Evolutionary conservation across 257 asterid genomes (phyloP).

Genomic region (Nemophila menziesii): DNA sequence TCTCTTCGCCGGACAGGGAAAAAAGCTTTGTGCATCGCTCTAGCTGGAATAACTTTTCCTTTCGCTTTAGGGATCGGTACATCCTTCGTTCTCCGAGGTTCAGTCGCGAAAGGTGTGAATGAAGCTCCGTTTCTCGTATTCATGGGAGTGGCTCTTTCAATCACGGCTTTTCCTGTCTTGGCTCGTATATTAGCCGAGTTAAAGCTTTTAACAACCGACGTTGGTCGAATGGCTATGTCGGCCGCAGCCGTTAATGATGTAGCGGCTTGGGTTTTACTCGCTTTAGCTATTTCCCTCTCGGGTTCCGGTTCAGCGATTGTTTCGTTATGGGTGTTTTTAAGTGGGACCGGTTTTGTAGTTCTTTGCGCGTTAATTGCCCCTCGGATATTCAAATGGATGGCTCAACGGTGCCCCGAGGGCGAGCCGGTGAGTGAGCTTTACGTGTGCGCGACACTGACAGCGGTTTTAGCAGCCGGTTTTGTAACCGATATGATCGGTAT

Average conservation of each 20-base stretch:
- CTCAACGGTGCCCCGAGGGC: conserved; percentile 18
- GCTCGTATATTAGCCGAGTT: conserved; percentile 28
- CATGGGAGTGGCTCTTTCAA: conserved; percentile 30
- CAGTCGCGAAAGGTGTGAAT: conserved; percentile 15
- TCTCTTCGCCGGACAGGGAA: conserved; percentile 23
- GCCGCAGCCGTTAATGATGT: conserved; percentile 25
- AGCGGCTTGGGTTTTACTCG: conserved; percentile 27
- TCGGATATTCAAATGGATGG: conserved; percentile 25
- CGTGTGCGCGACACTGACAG: conserved; percentile 16
- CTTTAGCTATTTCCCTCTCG: conserved; percentile 19
- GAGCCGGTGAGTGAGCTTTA: conserved; percentile 23
- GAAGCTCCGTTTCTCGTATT: conserved; percentile 17
- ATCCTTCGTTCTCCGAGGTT: conserved; percentile 16
- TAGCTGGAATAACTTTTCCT: conserved; percentile 18
- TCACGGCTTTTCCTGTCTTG: conserved; percentile 31
- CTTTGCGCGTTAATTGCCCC: conserved; percentile 10
- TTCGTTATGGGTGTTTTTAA: conserved; percentile 23
- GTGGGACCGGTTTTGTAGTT: conserved; percentile 16
- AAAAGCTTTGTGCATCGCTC: conserved; percentile 22
- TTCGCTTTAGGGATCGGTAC: conserved; percentile 21
- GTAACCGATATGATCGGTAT: conserved; percentile 26
- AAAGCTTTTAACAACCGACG: conserved; percentile 24
- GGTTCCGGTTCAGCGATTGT: conserved; percentile 20
- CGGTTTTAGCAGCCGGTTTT: conserved; percentile 19
- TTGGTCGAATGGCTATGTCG: conserved; percentile 29